These are phyloP conservation scores for Pilaira anomala DNA, from an alignment of 192 early-diverging fungal species.

Conservation along the genomic window DNA sequence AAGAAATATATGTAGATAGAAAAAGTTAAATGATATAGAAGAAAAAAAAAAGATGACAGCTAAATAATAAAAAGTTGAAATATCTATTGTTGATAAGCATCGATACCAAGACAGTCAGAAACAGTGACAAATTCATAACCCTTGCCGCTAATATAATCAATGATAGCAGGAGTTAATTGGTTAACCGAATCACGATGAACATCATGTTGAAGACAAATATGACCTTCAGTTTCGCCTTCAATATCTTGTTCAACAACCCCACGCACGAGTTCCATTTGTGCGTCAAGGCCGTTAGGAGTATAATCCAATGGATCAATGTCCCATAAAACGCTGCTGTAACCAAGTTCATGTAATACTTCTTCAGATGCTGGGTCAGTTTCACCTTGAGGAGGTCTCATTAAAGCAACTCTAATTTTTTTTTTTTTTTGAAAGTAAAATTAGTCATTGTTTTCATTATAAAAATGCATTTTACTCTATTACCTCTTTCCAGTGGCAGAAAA, in stretches of 20 bases:
- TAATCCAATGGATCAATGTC: constrained; percentile 40
- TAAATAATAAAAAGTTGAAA: constrained; percentile 3
- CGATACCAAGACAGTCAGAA: constrained; percentile 38
- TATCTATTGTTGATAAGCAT: background rate
- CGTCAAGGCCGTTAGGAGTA: too few relatives aligned
- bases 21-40: background rate
- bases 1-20: background rate
- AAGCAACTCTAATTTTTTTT: constrained; percentile 15
- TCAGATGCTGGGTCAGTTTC: constrained; percentile 21
- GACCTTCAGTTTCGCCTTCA: background rate
- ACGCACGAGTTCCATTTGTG: background rate
- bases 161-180: constrained; percentile 38
- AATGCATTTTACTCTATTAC: constrained; percentile 1
- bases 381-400: constrained; percentile 56
- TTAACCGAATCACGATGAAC: constrained; percentile 28
- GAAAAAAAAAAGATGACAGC: background rate
- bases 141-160: constrained; percentile 29
- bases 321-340: constrained; percentile 45
- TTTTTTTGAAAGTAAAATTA: background rate
- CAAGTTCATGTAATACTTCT: constrained; percentile 22
- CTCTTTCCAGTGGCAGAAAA: constrained; percentile 12
- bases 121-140: constrained; percentile 44
- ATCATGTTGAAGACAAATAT: constrained; percentile 16
- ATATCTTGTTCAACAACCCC: background rate
- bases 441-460: too few relatives aligned